Evolutionary conservation across 78 protist genomes (phyloP).

Genomic region (slime mould (Dictyostelium discoideum)): DNA sequence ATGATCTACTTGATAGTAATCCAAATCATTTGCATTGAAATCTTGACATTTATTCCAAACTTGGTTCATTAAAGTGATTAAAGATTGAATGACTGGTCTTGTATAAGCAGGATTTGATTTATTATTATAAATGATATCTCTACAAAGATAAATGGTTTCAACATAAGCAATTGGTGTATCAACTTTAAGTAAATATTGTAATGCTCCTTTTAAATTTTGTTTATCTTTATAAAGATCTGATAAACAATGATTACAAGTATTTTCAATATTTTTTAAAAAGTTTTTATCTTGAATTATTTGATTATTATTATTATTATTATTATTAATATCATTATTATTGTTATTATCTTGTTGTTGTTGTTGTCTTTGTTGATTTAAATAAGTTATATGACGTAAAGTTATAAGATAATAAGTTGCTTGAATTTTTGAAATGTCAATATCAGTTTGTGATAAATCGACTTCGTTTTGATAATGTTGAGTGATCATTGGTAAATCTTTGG

Average conservation of each 20-base stretch:
- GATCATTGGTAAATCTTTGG: neutral
- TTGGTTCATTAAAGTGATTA: neutral
- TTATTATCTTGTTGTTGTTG: neutral
- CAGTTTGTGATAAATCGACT: neutral
- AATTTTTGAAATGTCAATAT: slow-evolving; percentile 1
- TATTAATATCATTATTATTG: neutral
- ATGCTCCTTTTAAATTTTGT: neutral
- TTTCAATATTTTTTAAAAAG: slow-evolving; percentile 8
- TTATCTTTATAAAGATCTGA: neutral
- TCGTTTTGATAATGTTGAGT: neutral
- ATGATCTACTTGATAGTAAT: neutral
- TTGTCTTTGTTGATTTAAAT: neutral
- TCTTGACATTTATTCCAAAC: slow-evolving; percentile 50
- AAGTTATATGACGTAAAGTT: neutral
- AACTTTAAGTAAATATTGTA: slow-evolving; percentile 23
- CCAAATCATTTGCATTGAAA: slow-evolving; percentile 33
- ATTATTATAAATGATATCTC: slow-evolving; percentile 18
- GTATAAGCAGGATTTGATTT: neutral
- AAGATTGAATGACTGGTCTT: neutral
- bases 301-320: neutral
- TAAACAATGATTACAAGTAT: neutral
- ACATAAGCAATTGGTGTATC: slow-evolving; percentile 29
- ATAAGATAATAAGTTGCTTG: neutral
- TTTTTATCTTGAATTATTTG: neutral
- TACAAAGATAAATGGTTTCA: neutral